These are phyloP conservation scores for Claviceps arundinis DNA, from an alignment of 2,329 filamentous ascomycete species.

Conservation along the genomic window DNA sequence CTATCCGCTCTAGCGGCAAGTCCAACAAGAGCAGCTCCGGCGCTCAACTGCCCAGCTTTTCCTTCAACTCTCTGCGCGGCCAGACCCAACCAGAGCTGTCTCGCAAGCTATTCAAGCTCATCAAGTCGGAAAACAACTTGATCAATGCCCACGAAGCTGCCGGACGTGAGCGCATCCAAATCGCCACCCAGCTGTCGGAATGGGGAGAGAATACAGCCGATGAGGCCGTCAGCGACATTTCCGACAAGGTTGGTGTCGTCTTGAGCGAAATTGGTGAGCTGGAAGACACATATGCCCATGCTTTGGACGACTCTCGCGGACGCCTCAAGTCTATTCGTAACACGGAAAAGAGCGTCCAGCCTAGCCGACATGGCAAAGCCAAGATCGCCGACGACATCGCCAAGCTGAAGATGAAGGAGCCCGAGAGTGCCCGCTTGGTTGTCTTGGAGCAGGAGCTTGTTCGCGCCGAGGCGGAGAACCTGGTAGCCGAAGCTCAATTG, in stretches of 20 bases:
- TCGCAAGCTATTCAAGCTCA: constrained; percentile 77
- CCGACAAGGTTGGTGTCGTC: constrained; percentile 89
- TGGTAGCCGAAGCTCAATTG: constrained; percentile 92
- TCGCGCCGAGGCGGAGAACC: constrained; percentile 83
- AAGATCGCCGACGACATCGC: constrained; percentile 91
- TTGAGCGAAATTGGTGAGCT: constrained; percentile 88
- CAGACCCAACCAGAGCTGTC: constrained; percentile 77
- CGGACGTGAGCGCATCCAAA: constrained; percentile 67
- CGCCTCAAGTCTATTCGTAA: constrained; percentile 87
- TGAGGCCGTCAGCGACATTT: constrained; percentile 75
- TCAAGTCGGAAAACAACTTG: constrained; percentile 88
- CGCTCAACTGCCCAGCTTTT: constrained; percentile 52
- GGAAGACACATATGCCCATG: constrained; percentile 77
- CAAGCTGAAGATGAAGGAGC: constrained; percentile 84
- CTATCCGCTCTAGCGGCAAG: constrained; percentile 56
- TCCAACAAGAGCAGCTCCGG: constrained; percentile 25
- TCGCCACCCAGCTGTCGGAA: constrained; percentile 84
- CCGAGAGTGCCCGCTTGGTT: constrained; percentile 65
- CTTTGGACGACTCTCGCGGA: constrained; percentile 70
- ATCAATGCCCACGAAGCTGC: constrained; percentile 76
- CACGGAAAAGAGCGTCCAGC: constrained; percentile 90
- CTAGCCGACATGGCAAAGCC: constrained; percentile 70
- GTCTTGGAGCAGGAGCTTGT: constrained; percentile 93
- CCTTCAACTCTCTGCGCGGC: constrained; percentile 74
- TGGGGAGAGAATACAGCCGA: constrained; percentile 92